phyloP scores from a whole-genome alignment of 2,329 filamentous ascomycete genomes.

The Reticulascus tulasneorum region DNA sequence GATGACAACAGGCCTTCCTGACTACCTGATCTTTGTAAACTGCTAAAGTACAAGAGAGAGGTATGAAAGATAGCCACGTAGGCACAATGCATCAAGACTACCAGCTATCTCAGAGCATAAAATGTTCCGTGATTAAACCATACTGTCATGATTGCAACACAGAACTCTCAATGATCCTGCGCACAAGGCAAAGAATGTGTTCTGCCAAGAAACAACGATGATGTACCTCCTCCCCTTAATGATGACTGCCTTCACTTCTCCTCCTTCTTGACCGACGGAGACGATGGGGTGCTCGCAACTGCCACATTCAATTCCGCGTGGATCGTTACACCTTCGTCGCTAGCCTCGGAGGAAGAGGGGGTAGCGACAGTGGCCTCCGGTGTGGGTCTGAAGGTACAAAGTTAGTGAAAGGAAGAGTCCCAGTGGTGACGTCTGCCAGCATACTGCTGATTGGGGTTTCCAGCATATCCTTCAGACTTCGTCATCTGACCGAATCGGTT shows the following conservation, averaged over 20 bases:
- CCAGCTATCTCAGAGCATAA: constrained; percentile 31
- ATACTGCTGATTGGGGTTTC: constrained; percentile 15
- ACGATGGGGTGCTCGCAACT: constrained; percentile 43
- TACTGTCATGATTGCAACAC: constrained; percentile 13
- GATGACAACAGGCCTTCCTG: constrained; percentile 6
- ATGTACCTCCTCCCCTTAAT: constrained; percentile 11
- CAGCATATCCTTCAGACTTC: constrained; percentile 13
- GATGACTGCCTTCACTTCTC: constrained; percentile 12
- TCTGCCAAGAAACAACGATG: constrained; percentile 7
- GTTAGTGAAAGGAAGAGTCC: constrained; percentile 25
- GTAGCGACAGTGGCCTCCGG: constrained; percentile 4
- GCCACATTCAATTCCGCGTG: constrained; percentile 43
- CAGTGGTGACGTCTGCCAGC: constrained; percentile 10
- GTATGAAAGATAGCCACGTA: constrained; percentile 26
- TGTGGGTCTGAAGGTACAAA: constrained; percentile 14
- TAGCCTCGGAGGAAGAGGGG: constrained; percentile 42
- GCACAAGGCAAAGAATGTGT: background rate
- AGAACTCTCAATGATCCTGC: constrained; percentile 6
- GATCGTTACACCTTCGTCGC: constrained; percentile 52
- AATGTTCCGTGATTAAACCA: constrained; percentile 27
- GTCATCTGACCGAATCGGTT: constrained; percentile 13
- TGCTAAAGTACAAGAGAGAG: constrained; percentile 38
- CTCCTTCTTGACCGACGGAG: constrained; percentile 42
- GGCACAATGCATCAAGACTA: constrained; percentile 26
- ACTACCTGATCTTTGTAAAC: constrained; percentile 20